phyloP scores from a whole-genome alignment of 108 stramenopile species.

The Conticribra guillardii region DNA sequence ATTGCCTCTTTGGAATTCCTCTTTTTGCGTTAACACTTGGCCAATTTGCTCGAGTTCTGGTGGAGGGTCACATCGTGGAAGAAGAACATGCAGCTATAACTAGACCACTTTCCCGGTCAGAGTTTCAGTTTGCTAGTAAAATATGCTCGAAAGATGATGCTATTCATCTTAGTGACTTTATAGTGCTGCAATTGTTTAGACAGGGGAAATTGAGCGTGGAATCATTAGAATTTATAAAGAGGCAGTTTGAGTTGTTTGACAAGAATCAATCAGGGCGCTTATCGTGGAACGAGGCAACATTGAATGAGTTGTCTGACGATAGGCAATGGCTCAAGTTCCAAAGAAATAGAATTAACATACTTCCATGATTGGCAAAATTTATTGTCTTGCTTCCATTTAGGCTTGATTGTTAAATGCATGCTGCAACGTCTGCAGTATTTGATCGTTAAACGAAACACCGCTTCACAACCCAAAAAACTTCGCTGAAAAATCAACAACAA shows the following conservation, averaged over 20 bases:
- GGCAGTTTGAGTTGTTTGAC: conserved; percentile 44
- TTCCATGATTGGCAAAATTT: no score
- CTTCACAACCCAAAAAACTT: no score
- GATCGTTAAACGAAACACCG: no score
- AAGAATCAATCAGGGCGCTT: conserved; percentile 13
- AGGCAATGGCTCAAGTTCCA: no score
- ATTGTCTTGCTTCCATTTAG: no score
- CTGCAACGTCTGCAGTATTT: no score
- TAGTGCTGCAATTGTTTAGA: conserved; percentile 70
- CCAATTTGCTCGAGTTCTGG: conserved; percentile 64
- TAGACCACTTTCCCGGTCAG: conserved; percentile 52
- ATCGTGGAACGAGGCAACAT: conserved; percentile 12
- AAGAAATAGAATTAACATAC: no score
- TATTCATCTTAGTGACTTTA: conserved; percentile 63
- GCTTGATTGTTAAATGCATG: no score
- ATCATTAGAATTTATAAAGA: conserved; percentile 55
- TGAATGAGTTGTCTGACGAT: not conserved
- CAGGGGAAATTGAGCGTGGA: conserved; percentile 62
- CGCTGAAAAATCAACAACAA: no score
- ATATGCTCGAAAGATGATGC: conserved; percentile 41
- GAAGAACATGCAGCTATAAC: conserved; percentile 51
- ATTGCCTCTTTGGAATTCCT: conserved; percentile 71
- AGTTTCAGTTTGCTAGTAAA: conserved; percentile 60
- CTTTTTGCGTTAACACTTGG: conserved; percentile 71
- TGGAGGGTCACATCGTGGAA: conserved; percentile 55